Evolutionary conservation across 2,329 filamentous ascomycete species (phyloP), one percentile per base, ranked within the genome.

Genomic region (Aspergillus alliaceus): DNA sequence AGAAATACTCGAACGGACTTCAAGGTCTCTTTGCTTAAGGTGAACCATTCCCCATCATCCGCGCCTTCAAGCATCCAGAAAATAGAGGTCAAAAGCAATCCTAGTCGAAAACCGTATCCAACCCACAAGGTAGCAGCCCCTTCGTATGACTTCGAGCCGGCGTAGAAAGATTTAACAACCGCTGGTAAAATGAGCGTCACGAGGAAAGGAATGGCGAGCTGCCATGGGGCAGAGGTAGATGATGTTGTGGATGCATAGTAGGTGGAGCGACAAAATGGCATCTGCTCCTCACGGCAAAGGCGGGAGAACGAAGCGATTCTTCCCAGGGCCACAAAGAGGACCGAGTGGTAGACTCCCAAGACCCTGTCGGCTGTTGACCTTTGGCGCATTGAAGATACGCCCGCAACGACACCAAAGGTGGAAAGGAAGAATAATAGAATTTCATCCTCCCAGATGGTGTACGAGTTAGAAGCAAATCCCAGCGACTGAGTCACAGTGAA

Each of bases 381-480:
- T 62, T 92, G 87, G 15, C 90, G 86, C 67, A 96, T 82, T 0
- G 93, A 93, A 2, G 89, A 87, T 12, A 91, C 75, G 12, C 89
- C 84, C 34, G 89, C 85, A n/a, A 88, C 81, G 6, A 92, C 75
- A 29, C 92, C 93, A 70, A 98, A 97, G 0, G 93, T 95, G 2
- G 87, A 86, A 57, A 97, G 84, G 77, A 98, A 93, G 78, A 96
- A 96, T 3, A 96, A 81, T 4, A 96, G 82, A 55, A 97, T 97
- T 14, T 91, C 90, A 69, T 99, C 95, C 77, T 99, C 95, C 93
- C 95, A 99, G 64, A 99, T 96, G 0, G 93, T 98, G 76, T 93
- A 99, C 0, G 95, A 99, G 76, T 99, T 99, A 3, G 95, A 95
- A 0, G 93, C 93, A 72, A 98, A 99, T 7, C 95, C 93, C 51